phyloP scores from a whole-genome alignment of 2,329 filamentous ascomycete species.

The Lachnellula suecica region DNA sequence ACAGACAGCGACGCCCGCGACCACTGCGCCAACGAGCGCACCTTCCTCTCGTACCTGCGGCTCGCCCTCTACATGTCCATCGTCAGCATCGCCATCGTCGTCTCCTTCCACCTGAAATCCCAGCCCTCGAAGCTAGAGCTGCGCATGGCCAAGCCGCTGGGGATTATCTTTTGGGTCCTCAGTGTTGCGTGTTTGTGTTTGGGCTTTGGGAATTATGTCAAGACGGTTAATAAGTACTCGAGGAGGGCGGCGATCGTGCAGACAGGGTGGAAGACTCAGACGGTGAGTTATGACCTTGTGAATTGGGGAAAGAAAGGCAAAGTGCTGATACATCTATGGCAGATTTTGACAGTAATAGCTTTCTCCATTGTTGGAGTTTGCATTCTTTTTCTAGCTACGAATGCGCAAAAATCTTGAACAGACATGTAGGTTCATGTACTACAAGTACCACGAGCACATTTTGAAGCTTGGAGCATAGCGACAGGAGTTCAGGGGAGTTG shows the following conservation, averaged over 20 bases:
- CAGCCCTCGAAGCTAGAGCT: constrained; percentile 70
- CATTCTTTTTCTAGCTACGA: constrained; percentile 55
- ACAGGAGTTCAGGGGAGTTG: constrained; percentile 5
- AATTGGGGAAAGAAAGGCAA: not conserved
- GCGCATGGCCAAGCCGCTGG: constrained; percentile 78
- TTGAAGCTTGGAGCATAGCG: constrained; percentile 1
- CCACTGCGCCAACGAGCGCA: constrained; percentile 52
- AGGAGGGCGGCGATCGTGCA: constrained; percentile 81
- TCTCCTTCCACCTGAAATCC: constrained; percentile 87
- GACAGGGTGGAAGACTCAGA: constrained; percentile 88
- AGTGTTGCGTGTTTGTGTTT: constrained; percentile 73
- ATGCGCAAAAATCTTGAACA: constrained; percentile 27
- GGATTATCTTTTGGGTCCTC: constrained; percentile 83
- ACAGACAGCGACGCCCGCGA: constrained; percentile 61
- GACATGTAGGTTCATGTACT: not conserved
- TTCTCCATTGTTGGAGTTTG: constrained; percentile 65
- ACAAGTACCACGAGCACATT: not conserved
- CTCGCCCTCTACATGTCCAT: constrained; percentile 79
- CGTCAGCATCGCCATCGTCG: constrained; percentile 83
- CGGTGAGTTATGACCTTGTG: constrained; percentile 45
- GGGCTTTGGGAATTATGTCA: constrained; percentile 85
- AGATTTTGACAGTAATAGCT: constrained; percentile 64
- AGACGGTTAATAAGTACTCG: constrained; percentile 78
- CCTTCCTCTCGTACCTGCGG: constrained; percentile 26
- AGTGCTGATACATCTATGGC: not conserved